Percentiles rank a stretch among this genome's conserved stretches.
Evolutionary conservation across 768 basidiomycete species (phyloP).

Genomic region (Crucibulum laeve): DNA sequence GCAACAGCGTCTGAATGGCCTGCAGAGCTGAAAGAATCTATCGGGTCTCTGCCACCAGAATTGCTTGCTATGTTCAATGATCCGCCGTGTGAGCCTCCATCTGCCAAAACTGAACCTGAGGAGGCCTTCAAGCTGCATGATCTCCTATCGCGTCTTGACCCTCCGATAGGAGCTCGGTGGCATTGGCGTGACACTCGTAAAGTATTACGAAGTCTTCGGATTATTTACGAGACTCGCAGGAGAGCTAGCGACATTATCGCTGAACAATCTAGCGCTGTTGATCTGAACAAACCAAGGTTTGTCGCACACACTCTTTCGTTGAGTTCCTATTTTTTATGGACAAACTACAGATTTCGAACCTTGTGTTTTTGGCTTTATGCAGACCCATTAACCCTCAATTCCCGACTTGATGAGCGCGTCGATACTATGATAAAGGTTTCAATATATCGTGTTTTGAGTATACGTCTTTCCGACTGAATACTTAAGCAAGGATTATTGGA

Average conservation of each 20-base stretch:
- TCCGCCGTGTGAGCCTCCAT: conserved; percentile 58
- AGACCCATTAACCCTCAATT: conserved; percentile 53
- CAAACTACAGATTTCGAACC: conserved; percentile 62
- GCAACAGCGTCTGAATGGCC: conserved; percentile 19
- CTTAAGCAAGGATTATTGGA: conserved; percentile 71
- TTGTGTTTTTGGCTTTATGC: conserved; percentile 92
- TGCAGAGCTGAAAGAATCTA: conserved; percentile 30
- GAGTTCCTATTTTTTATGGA: background rate
- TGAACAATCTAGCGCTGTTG: conserved; percentile 47
- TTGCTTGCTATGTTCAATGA: conserved; percentile 45
- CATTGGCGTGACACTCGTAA: conserved; percentile 96
- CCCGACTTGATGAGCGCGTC: conserved; percentile 73
- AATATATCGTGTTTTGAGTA: background rate
- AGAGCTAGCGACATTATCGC: conserved; percentile 63
- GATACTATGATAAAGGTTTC: conserved; percentile 86
- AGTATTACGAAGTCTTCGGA: conserved; percentile 72
- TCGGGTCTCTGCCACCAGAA: conserved; percentile 42
- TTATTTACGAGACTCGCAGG: conserved; percentile 68
- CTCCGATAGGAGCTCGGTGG: conserved; percentile 75
- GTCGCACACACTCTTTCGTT: background rate
- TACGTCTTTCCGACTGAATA: background rate
- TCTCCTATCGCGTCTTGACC: conserved; percentile 69
- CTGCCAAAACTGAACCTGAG: conserved; percentile 50
- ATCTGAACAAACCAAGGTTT: conserved; percentile 48
- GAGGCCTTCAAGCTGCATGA: conserved; percentile 60